Conservation (phyloP, 176 grass and related monocot species). For the Lolium rigidum region DNA sequence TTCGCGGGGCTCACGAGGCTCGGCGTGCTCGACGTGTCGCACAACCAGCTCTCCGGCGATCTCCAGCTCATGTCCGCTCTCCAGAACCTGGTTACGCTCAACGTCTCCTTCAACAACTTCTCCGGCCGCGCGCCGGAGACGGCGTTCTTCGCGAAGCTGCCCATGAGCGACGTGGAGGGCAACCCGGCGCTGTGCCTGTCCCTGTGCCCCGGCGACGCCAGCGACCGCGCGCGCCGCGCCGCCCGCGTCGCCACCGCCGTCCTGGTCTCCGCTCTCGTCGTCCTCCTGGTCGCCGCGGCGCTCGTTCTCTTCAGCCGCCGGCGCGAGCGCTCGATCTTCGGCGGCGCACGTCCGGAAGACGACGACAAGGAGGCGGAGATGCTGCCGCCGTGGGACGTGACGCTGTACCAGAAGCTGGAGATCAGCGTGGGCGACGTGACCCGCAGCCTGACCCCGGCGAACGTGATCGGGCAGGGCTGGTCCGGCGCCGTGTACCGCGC, state of each 20-base stretch:
- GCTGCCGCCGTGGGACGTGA: constrained; percentile 89
- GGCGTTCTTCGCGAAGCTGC: constrained; percentile 84
- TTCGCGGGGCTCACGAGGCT: constrained; percentile 55
- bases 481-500: constrained; percentile 53
- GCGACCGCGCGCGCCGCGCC: not conserved
- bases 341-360: constrained; percentile 29
- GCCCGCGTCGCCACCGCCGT: constrained; percentile 14
- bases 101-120: constrained; percentile 74
- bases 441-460: constrained; percentile 63
- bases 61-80: constrained; percentile 59
- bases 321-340: not conserved
- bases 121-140: constrained; percentile 64
- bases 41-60: constrained; percentile 66
- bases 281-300: constrained; percentile 15
- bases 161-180: constrained; percentile 72
- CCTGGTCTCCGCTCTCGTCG: not conserved
- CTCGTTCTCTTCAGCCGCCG: constrained; percentile 43
- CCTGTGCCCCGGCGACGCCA: constrained; percentile 53
- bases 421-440: constrained; percentile 82
- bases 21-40: constrained; percentile 63
- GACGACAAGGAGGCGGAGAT: constrained; percentile 57
- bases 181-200: constrained; percentile 74
- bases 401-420: constrained; percentile 94
- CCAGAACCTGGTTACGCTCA: constrained; percentile 62
- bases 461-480: constrained; percentile 15